Conservation (phyloP, 2,329 filamentous ascomycete species). For the Periconia sp. region DNA sequence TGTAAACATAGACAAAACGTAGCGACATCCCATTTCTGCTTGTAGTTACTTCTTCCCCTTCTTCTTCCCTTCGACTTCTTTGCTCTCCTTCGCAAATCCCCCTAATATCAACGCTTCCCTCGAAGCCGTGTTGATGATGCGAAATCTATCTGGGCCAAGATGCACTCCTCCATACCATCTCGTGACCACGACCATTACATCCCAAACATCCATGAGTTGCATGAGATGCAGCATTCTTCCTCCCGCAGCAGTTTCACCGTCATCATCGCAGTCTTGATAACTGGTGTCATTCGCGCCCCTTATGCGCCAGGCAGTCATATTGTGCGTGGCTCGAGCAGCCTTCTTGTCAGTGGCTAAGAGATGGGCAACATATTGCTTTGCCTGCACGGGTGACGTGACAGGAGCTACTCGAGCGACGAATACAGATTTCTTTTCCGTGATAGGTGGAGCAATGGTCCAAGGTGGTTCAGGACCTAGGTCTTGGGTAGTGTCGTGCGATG, state of each 20-base stretch:
- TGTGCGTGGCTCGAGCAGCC: conserved; percentile 85
- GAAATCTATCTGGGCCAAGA: conserved; percentile 85
- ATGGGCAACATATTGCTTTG: conserved; percentile 70
- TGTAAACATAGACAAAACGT: background rate
- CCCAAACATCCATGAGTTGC: conserved; percentile 93
- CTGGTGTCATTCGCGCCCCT: conserved; percentile 57
- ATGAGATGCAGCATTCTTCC: conserved; percentile 83
- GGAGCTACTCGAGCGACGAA: conserved; percentile 78
- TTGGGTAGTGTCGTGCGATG: conserved; percentile 9
- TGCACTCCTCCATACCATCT: conserved; percentile 94
- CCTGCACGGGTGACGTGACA: conserved; percentile 71
- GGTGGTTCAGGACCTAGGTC: conserved; percentile 50
- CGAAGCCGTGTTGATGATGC: conserved; percentile 83
- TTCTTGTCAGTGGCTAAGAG: conserved; percentile 82
- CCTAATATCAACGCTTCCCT: conserved; percentile 81
- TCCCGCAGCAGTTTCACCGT: conserved; percentile 92
- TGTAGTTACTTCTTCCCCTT: conserved; percentile 35
- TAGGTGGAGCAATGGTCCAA: conserved; percentile 74
- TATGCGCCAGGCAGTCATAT: conserved; percentile 94
- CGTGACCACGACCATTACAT: conserved; percentile 88
- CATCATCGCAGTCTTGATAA: conserved; percentile 92
- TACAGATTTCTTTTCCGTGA: conserved; percentile 82
- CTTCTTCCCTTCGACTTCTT: conserved; percentile 30
- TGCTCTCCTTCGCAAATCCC: conserved; percentile 64
- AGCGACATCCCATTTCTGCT: too few species aligned